A percentile compares a stretch with the other conserved stretches of the same genome.
phyloP scores from a whole-genome alignment of 1,139 yeast genomes.

The Schwanniomyces etchellsii region DNA sequence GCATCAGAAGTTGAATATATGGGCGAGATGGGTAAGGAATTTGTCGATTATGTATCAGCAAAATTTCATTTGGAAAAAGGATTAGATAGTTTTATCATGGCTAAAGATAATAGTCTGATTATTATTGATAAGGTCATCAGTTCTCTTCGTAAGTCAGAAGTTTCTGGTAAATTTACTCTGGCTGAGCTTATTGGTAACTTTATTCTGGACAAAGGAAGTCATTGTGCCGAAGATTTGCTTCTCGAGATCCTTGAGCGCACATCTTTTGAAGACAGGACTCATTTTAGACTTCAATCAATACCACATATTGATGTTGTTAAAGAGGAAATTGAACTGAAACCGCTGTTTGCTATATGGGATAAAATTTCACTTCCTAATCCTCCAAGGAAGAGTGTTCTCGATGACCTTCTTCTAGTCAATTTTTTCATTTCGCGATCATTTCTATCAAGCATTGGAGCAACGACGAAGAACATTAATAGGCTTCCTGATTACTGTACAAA shows the following conservation, averaged over 20 bases:
- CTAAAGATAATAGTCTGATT: slow-evolving; percentile 7
- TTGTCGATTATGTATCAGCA: slow-evolving; percentile 7
- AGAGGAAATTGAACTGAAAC: too few species aligned
- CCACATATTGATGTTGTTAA: too few species aligned
- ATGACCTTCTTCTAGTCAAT: slow-evolving; percentile 11
- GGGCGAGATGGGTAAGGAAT: slow-evolving; percentile 8
- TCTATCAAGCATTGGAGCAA: slow-evolving; percentile 4
- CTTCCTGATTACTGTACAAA: slow-evolving; percentile 10
- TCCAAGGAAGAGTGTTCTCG: slow-evolving; percentile 4
- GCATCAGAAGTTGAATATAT: not conserved
- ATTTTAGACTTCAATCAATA: too few species aligned
- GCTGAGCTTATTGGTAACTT: not conserved
- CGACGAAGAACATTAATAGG: slow-evolving; percentile 4
- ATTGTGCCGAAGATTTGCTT: not conserved
- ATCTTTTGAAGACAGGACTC: too few species aligned
- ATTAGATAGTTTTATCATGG: slow-evolving; percentile 10
- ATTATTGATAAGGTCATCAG: slow-evolving; percentile 4
- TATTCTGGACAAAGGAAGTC: not conserved
- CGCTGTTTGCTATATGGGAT: too few species aligned
- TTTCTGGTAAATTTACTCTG: too few species aligned
- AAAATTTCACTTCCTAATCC: slow-evolving; percentile 2
- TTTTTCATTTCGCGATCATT: slow-evolving; percentile 13
- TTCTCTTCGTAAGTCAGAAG: too few species aligned
- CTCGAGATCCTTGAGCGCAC: too few species aligned
- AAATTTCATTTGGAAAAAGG: slow-evolving; percentile 7